A percentile compares a stretch with the other conserved stretches of the same genome.
phyloP scores from a whole-genome alignment of 73 alveolate species.

The Paramecium bursaria region DNA sequence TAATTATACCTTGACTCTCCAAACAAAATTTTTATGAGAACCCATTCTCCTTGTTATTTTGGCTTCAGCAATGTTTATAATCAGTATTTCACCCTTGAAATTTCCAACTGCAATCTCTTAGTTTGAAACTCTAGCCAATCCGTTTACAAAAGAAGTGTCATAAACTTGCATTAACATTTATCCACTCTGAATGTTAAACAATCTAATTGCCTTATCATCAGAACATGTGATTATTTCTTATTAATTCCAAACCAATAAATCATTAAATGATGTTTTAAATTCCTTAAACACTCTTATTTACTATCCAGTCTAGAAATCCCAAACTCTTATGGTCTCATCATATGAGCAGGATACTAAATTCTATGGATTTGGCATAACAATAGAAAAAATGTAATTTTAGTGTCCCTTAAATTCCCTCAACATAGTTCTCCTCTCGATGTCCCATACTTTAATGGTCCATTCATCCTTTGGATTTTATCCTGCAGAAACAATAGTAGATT shows the following conservation, averaged over 20 bases:
- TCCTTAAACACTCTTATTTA: slow-evolving; percentile 22
- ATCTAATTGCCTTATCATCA: slow-evolving; percentile 52
- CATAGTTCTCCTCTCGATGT: slow-evolving; percentile 8
- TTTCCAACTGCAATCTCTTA: slow-evolving; percentile 57
- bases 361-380: background rate
- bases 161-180: slow-evolving; percentile 38
- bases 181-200: slow-evolving; percentile 40
- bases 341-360: slow-evolving; percentile 53
- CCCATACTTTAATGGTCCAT: slow-evolving; percentile 60
- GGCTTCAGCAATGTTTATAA: slow-evolving; percentile 5
- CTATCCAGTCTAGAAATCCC: slow-evolving; percentile 45
- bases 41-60: slow-evolving; percentile 55
- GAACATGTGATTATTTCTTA: slow-evolving; percentile 47
- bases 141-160: slow-evolving; percentile 57
- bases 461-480: slow-evolving; percentile 56
- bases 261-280: slow-evolving; percentile 59
- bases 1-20: slow-evolving; percentile 60
- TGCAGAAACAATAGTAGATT: slow-evolving; percentile 30
- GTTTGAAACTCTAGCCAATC: slow-evolving; percentile 36
- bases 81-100: slow-evolving; percentile 51
- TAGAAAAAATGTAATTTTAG: slow-evolving; percentile 40
- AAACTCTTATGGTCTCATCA: slow-evolving; percentile 54
- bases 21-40: slow-evolving; percentile 58
- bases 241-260: slow-evolving; percentile 34
- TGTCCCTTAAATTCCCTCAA: slow-evolving; percentile 54